Evolutionary conservation across 1,139 yeast genomes (phyloP).

Genomic region (Suhomyces maxii): DNA sequence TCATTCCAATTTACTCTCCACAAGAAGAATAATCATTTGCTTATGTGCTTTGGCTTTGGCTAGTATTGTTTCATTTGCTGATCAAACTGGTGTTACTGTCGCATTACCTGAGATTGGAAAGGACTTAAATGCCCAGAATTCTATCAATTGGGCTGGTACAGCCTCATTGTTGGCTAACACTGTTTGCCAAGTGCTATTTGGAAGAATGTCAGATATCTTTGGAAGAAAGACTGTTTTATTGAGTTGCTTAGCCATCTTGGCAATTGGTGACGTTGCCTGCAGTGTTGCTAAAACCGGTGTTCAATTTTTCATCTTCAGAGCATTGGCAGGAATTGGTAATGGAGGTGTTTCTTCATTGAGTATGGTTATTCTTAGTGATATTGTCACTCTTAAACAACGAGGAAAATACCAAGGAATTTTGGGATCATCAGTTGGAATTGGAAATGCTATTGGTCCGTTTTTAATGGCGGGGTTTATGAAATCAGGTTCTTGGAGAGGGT

Average conservation of each 20-base stretch:
- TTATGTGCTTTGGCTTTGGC: constrained; percentile 29
- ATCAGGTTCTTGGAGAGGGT: constrained; percentile 49
- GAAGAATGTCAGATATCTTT: constrained; percentile 44
- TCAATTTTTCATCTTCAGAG: constrained; percentile 42
- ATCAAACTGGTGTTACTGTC: constrained; percentile 45
- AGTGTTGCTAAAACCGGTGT: constrained; percentile 40
- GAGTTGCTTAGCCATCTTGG: constrained; percentile 34
- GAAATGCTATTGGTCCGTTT: constrained; percentile 58
- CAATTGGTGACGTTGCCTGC: constrained; percentile 43
- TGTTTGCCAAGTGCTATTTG: constrained; percentile 44
- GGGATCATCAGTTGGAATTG: constrained; percentile 53
- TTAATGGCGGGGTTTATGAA: constrained; percentile 53
- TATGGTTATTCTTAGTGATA: constrained; percentile 47
- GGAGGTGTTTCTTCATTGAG: constrained; percentile 46
- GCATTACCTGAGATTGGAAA: constrained; percentile 42
- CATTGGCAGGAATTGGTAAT: constrained; percentile 45
- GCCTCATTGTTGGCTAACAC: constrained; percentile 48
- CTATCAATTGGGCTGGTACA: constrained; percentile 51
- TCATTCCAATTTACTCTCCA: constrained; percentile 36
- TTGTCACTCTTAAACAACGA: constrained; percentile 41
- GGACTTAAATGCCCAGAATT: constrained; percentile 35
- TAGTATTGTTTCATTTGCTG: constrained; percentile 33
- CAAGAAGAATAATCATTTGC: constrained; percentile 29
- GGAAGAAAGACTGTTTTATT: constrained; percentile 46
- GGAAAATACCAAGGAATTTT: constrained; percentile 49